phyloP scores from a whole-genome alignment of 1,284 basidiomycete genomes.

The Lentinula novae-zelandiae region DNA sequence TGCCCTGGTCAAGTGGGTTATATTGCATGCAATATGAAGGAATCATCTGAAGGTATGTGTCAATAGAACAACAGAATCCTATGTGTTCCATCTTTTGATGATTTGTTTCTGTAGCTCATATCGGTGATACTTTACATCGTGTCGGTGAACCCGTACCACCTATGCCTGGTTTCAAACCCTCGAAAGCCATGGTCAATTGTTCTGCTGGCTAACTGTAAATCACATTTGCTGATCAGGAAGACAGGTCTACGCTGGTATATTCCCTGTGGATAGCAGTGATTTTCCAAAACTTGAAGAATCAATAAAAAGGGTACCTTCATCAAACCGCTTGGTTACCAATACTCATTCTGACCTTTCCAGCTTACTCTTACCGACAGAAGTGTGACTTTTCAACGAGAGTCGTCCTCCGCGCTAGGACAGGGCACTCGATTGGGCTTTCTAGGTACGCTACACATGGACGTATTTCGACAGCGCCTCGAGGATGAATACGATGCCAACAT shows the following conservation, averaged over 20 bases:
- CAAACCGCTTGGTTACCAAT: background rate
- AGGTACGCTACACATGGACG: conserved; percentile 96
- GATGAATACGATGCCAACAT: conserved; percentile 94
- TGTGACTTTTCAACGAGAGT: conserved; percentile 90
- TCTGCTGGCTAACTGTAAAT: background rate
- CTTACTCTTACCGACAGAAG: conserved; percentile 85
- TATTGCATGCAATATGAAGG: conserved; percentile 96
- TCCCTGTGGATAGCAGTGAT: conserved; percentile 89
- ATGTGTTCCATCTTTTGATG: conserved; percentile 1
- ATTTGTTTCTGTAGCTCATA: conserved; percentile 55
- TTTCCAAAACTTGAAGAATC: conserved; percentile 96
- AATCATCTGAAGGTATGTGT: conserved; percentile 84
- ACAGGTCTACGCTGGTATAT: conserved; percentile 93
- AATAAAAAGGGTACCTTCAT: conserved; percentile 62
- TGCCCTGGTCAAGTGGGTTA: conserved; percentile 90
- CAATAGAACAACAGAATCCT: background rate
- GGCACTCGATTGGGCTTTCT: conserved; percentile 95
- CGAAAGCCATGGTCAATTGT: conserved; percentile 83
- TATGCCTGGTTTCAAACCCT: conserved; percentile 89
- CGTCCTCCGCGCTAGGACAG: conserved; percentile 92
- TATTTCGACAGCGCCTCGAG: conserved; percentile 92
- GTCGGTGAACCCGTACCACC: conserved; percentile 76
- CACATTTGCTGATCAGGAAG: background rate
- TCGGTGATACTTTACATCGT: conserved; percentile 91
- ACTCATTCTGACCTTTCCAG: conserved; percentile 33